Percentiles rank a stretch among this genome's conserved stretches.
These are phyloP conservation scores for Chytriomyces sp. DNA, from an alignment of 192 early-diverging fungal genomes.

Conservation along the genomic window DNA sequence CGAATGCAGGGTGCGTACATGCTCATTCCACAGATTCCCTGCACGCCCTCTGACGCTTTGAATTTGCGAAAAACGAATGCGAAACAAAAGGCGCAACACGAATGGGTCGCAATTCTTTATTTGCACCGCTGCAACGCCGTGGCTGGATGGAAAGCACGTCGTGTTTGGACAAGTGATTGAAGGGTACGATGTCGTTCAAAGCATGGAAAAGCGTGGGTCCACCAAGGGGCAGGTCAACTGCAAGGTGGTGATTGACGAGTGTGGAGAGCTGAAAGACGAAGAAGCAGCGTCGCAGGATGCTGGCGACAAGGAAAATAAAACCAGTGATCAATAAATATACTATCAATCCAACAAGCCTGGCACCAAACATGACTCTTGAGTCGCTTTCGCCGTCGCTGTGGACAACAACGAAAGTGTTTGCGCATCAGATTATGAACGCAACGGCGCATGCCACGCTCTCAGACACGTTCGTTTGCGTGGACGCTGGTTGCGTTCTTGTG, in stretches of 20 bases:
- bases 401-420: not conserved
- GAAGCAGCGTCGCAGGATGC: not conserved
- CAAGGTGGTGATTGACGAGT: constrained; percentile 10
- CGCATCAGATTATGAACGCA: not conserved
- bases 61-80: constrained; percentile 32
- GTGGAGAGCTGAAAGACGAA: constrained; percentile 1
- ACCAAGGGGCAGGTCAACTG: constrained; percentile 6
- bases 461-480: not conserved
- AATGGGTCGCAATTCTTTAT: constrained; percentile 77
- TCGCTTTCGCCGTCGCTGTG: not conserved
- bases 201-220: constrained; percentile 49
- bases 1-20: too few species aligned
- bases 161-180: constrained; percentile 58
- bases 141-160: constrained; percentile 66
- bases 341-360: too few species aligned
- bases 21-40: too few species aligned
- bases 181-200: constrained; percentile 65
- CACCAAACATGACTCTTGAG: too few species aligned
- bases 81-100: constrained; percentile 54
- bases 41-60: too few species aligned
- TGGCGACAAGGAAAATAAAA: too few species aligned
- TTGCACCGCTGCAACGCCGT: constrained; percentile 79
- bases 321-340: too few species aligned
- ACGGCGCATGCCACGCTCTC: not conserved
- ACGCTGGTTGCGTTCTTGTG: not conserved